Evolutionary conservation across 2,329 filamentous ascomycete species (phyloP), one percentile per base, ranked within the genome.

Genomic region (Diaporthe amygdali): DNA sequence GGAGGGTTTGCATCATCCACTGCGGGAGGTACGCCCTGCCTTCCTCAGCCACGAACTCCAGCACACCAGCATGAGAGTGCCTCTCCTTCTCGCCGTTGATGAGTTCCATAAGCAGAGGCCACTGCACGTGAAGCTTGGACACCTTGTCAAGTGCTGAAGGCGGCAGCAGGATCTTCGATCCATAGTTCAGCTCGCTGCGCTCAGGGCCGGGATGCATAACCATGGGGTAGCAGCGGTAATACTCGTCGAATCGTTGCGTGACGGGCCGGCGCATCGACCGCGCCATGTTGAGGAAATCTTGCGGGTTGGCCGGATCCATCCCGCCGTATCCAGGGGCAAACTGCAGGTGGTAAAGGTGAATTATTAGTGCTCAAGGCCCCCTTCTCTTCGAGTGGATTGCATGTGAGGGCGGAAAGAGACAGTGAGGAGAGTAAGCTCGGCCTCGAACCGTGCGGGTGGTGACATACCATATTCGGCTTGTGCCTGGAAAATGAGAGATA

Each of bases 21-120:
- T 95, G 94, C 39, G 96, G 96, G 73, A 99, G 87, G 83, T 99
- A 99, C 68, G 97, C 95, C 80, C 96, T 93, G 63, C 96, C 96
- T 82, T 99, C 96, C 80, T 99, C 96, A 5, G 96, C 96, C 70
- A 97, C 96, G 79, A 99, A 99, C 82, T 99, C 96, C 74, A 99
- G 83, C 25, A 99, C 96, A 85, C 96, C 96, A 6, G 94, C 95
- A 82, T 99, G 96, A 32, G 96, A 96, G 80, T 93, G 92, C 80
- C 88, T 92, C 34, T 90, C 90, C 79, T 91, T 92, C 73, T 92
- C 90, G 30, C 95, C 95, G 79, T 98, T 99, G 77, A 94, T 93
- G 75, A 99, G 88, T 88, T 99, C 96, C 85, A 99, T 97, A 75
- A 98, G 89, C 86, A 99, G 94, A 9, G 96, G 96, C 86, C 97